Evolutionary conservation across 208 protist species (phyloP).

Genomic region (Naegleria gruberi): DNA sequence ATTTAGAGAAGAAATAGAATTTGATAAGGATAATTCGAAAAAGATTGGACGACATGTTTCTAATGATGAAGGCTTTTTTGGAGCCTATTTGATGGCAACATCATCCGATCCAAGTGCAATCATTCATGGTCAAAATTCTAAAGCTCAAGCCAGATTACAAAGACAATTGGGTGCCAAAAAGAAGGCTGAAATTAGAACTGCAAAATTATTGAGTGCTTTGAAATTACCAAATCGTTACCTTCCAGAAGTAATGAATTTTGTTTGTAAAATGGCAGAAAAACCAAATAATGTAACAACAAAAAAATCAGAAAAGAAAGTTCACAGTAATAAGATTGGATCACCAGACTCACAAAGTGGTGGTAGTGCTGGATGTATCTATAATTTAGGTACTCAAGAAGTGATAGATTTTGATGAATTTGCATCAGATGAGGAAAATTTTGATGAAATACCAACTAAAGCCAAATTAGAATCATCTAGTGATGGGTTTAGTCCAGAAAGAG

Average conservation of each 20-base stretch:
- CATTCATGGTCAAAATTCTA: not conserved
- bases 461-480: not conserved
- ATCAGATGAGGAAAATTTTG: not conserved
- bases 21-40: not conserved
- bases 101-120: not conserved
- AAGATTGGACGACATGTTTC: not conserved
- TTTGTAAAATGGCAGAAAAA: not conserved
- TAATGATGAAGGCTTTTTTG: not conserved
- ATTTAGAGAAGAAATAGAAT: slow-evolving; percentile 5
- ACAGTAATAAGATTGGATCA: not conserved
- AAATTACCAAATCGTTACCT: not conserved
- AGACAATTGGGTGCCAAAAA: not conserved
- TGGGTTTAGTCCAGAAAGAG: not conserved
- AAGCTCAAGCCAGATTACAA: not conserved
- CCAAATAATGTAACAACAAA: not conserved
- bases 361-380: not conserved
- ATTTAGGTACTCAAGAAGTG: not conserved
- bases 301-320: not conserved
- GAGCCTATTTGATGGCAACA: not conserved
- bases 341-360: not conserved
- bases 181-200: not conserved
- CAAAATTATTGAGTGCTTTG: not conserved
- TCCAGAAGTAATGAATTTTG: not conserved
- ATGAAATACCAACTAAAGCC: not conserved
- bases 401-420: not conserved